Evolutionary conservation across 768 basidiomycete species (phyloP).

Genomic region (Lentinus brumalis): DNA sequence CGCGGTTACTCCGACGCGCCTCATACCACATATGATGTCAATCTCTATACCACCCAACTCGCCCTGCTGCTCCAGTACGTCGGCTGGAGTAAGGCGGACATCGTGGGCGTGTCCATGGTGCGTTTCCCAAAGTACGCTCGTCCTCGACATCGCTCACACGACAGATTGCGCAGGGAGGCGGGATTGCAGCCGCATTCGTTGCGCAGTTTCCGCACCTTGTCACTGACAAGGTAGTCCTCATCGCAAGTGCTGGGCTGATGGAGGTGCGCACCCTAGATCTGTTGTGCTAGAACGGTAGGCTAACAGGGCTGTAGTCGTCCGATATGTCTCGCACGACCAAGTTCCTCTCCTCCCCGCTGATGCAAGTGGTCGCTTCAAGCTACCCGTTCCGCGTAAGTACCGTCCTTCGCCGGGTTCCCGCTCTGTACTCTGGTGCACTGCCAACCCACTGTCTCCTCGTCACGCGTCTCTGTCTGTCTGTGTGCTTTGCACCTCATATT

Average conservation of each 20-base stretch:
- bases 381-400: constrained; percentile 57
- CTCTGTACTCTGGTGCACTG: constrained; percentile 1
- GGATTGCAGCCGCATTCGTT: constrained; percentile 69
- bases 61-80: constrained; percentile 81
- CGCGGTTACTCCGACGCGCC: constrained; percentile 85
- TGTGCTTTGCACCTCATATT: neutral
- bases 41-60: constrained; percentile 74
- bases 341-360: constrained; percentile 75
- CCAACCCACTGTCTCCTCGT: neutral
- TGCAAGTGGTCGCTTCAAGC: constrained; percentile 68
- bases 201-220: constrained; percentile 74
- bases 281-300: neutral
- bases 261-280: constrained; percentile 44
- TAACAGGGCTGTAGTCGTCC: constrained; percentile 39
- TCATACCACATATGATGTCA: constrained; percentile 62
- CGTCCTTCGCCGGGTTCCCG: neutral
- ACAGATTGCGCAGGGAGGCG: constrained; percentile 58
- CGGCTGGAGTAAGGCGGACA: constrained; percentile 64
- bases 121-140: neutral
- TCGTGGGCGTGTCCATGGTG: constrained; percentile 82
- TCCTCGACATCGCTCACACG: neutral
- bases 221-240: constrained; percentile 61
- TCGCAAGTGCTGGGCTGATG: constrained; percentile 71
- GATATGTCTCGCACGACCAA: constrained; percentile 76
- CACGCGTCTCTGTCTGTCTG: neutral